Percentiles rank a stretch among this genome's conserved stretches.
Evolutionary conservation across 2,329 filamentous ascomycete genomes (phyloP).

Genomic region (Cladorrhinum sp.): DNA sequence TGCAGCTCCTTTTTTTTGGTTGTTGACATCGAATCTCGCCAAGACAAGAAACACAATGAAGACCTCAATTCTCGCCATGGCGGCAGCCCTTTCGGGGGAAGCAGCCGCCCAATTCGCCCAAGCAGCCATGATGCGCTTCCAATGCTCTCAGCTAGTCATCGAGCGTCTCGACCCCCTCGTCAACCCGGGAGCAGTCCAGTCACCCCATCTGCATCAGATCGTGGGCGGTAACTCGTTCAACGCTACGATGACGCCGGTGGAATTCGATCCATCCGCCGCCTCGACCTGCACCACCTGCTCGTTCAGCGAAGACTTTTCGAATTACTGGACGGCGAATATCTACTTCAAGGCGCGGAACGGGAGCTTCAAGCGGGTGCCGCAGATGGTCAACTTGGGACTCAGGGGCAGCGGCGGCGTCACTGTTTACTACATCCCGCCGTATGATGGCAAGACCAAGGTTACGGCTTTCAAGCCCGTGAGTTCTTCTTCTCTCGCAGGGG

Average conservation of each 20-base stretch:
- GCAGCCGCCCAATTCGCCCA: conserved; percentile 15
- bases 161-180: conserved; percentile 32
- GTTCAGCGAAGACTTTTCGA: conserved; percentile 37
- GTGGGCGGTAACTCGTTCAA: conserved; percentile 43
- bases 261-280: conserved; percentile 20
- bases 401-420: conserved; percentile 36
- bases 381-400: conserved; percentile 33
- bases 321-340: conserved; percentile 37
- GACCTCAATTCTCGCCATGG: conserved; percentile 1
- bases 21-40: no score
- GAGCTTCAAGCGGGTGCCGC: conserved; percentile 36
- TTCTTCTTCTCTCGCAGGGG: conserved; percentile 1
- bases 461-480: conserved; percentile 40
- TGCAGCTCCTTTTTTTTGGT: no score
- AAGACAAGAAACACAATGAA: no score
- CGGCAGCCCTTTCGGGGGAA: conserved; percentile 14
- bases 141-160: conserved; percentile 26
- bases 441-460: conserved; percentile 37
- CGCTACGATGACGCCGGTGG: conserved; percentile 32
- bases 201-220: conserved; percentile 39
- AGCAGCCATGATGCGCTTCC: conserved; percentile 27
- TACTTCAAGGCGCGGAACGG: conserved; percentile 32
- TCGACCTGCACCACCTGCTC: conserved; percentile 32
- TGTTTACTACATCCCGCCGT: conserved; percentile 42
- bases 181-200: conserved; percentile 35